These are phyloP conservation scores for Capillidium rhysosporum DNA, from an alignment of 371 early-diverging fungal genomes.

Conservation along the genomic window DNA sequence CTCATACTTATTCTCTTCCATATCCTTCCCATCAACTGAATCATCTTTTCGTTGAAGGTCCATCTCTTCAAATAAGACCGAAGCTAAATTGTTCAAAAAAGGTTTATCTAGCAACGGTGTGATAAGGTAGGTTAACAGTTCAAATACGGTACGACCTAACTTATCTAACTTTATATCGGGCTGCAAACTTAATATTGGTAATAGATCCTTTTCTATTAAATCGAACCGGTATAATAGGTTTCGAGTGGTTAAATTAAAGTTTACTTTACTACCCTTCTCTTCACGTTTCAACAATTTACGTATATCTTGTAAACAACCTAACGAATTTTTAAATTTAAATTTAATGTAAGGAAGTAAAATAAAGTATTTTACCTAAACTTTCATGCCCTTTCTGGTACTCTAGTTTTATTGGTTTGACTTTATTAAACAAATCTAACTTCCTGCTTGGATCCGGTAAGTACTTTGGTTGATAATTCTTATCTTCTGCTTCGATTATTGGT, in stretches of 20 bases:
- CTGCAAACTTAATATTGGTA: not conserved
- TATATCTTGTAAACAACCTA: not conserved
- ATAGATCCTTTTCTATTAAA: not conserved
- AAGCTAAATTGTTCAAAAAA: not conserved
- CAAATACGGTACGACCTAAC: not conserved
- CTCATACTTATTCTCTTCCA: not conserved
- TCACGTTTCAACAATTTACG: not conserved
- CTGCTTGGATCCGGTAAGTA: no score
- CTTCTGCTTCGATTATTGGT: no score
- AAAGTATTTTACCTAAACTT: no score
- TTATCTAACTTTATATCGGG: not conserved
- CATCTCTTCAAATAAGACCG: not conserved
- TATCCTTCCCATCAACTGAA: not conserved
- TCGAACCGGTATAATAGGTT: not conserved
- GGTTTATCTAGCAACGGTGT: not conserved
- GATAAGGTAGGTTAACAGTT: not conserved
- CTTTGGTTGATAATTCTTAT: no score
- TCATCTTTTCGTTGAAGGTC: no score
- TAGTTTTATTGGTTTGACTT: no score
- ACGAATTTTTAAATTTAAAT: not conserved
- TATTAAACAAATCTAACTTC: no score
- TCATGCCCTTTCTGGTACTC: no score
- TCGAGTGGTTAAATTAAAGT: not conserved
- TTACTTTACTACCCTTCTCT: not conserved
- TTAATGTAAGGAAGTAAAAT: no score